A percentile compares a stretch with the other conserved stretches of the same genome.
phyloP scores from a whole-genome alignment of 495 filamentous ascomycete genomes.

The Xylaria palmicola region DNA sequence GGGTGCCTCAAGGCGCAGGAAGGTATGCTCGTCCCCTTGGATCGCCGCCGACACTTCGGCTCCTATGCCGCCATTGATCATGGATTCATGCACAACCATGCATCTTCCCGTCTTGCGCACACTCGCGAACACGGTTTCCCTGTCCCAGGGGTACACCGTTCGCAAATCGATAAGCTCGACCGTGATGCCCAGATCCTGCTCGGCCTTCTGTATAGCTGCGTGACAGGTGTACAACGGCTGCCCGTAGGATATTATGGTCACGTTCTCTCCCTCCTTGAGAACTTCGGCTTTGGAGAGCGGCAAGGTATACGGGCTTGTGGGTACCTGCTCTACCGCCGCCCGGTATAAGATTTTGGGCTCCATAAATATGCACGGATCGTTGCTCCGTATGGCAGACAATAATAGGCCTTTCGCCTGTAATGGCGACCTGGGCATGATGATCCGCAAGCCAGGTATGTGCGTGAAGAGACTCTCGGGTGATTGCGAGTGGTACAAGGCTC shows the following conservation, averaged over 20 bases:
- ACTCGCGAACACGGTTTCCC: conserved; percentile 75
- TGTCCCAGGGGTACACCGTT: conserved; percentile 95
- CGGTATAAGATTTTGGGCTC: conserved; percentile 96
- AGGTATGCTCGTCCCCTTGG: conserved; percentile 76
- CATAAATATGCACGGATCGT: conserved; percentile 94
- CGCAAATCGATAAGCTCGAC: conserved; percentile 90
- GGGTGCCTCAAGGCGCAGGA: conserved; percentile 86
- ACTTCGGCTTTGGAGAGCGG: conserved; percentile 89
- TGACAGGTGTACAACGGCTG: conserved; percentile 88
- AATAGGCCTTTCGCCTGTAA: conserved; percentile 90
- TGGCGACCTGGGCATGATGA: conserved; percentile 88
- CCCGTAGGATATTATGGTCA: conserved; percentile 90
- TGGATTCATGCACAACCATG: conserved; percentile 92
- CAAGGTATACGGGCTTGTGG: conserved; percentile 74
- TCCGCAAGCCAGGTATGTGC: conserved; percentile 84
- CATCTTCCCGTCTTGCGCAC: conserved; percentile 89
- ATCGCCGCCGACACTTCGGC: conserved; percentile 92
- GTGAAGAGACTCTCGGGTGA: conserved; percentile 91
- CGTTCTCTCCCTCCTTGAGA: conserved; percentile 75
- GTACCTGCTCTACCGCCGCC: conserved; percentile 93
- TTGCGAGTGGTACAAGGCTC: conserved; percentile 92
- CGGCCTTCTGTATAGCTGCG: conserved; percentile 74
- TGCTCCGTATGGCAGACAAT: conserved; percentile 74
- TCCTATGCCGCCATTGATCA: conserved; percentile 91
- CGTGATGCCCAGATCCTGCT: conserved; percentile 75